phyloP scores from a whole-genome alignment of 345 rosid species.

The Dipteronia dyeriana region DNA sequence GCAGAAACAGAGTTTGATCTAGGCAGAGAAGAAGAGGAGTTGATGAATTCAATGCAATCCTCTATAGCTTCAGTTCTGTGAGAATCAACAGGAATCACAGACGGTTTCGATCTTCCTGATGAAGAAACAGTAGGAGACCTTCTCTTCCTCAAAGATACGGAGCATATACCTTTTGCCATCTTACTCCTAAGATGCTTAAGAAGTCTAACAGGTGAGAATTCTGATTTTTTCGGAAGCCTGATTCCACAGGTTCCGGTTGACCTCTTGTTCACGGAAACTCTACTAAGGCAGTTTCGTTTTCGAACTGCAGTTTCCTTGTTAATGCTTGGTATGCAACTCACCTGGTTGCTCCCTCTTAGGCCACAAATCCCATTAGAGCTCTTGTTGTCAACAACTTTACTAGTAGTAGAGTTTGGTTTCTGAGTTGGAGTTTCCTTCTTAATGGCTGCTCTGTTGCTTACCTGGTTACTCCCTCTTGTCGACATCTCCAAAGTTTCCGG shows the following conservation, averaged over 20 bases:
- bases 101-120: constrained; percentile 42
- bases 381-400: constrained; percentile 21
- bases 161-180: constrained; percentile 42
- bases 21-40: constrained; percentile 55
- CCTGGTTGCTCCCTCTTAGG: constrained; percentile 30
- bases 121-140: constrained; percentile 40
- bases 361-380: constrained; percentile 43
- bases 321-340: constrained; percentile 12
- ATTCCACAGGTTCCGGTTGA: constrained; percentile 48
- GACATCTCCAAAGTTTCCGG: background rate
- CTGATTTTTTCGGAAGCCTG: constrained; percentile 45
- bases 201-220: constrained; percentile 45
- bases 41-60: constrained; percentile 84
- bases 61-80: constrained; percentile 70
- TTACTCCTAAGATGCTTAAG: constrained; percentile 48
- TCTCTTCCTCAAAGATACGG: constrained; percentile 41
- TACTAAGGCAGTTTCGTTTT: constrained; percentile 2
- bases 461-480: constrained; percentile 31
- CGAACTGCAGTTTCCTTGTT: constrained; percentile 23
- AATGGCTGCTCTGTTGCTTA: constrained; percentile 3
- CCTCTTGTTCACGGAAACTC: constrained; percentile 23
- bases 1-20: constrained; percentile 48
- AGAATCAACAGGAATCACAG: constrained; percentile 46
- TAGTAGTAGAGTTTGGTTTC: background rate
- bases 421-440: constrained; percentile 20